Evolutionary conservation across 345 rosid genomes (phyloP).

Genomic region (Gossypium longicalyx): DNA sequence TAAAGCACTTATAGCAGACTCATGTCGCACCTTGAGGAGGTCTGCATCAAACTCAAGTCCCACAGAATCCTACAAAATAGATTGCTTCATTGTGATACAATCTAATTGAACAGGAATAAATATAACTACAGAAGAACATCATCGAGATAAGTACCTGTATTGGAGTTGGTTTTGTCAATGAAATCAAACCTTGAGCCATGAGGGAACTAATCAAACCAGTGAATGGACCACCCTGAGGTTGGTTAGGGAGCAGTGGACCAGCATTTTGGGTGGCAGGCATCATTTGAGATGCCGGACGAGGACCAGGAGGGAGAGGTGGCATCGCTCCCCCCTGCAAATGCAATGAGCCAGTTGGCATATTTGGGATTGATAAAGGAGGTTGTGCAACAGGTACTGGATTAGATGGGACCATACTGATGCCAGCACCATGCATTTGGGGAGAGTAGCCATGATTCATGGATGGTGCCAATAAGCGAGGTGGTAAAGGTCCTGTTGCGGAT

Average conservation of each 20-base stretch:
- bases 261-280: constrained; percentile 43
- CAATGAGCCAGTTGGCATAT: constrained; percentile 32
- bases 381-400: constrained; percentile 30
- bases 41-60: constrained; percentile 80
- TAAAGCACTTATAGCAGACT: constrained; percentile 67
- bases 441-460: constrained; percentile 43
- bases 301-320: constrained; percentile 63
- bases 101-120: constrained; percentile 7
- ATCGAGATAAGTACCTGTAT: constrained; percentile 58
- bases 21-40: constrained; percentile 76
- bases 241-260: constrained; percentile 39
- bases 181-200: constrained; percentile 88
- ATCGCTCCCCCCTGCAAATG: constrained; percentile 37
- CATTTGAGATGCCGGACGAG: constrained; percentile 41
- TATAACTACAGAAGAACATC: constrained; percentile 10
- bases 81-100: constrained; percentile 28
- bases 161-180: constrained; percentile 54
- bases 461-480: constrained; percentile 39
- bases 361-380: constrained; percentile 41
- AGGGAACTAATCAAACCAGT: constrained; percentile 83
- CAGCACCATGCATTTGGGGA: constrained; percentile 38
- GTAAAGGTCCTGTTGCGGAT: constrained; percentile 38
- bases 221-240: constrained; percentile 50
- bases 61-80: constrained; percentile 54
- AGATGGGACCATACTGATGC: constrained; percentile 27